Evolutionary conservation across 2,329 filamentous ascomycete species (phyloP).

Genomic region (Cercospora sp.): DNA sequence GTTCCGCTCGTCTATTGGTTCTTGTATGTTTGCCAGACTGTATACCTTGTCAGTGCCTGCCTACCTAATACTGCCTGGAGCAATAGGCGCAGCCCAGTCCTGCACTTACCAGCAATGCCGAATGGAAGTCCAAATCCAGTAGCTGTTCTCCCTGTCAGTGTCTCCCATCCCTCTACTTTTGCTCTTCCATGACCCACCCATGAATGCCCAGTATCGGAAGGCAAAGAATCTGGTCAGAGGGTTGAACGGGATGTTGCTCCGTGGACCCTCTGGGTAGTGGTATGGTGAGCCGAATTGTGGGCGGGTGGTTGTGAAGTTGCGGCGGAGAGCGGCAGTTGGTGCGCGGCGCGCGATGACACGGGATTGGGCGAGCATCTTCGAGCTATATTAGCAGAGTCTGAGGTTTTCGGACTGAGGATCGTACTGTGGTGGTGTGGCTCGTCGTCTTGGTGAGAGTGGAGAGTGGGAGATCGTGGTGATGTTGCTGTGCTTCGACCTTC

Average conservation of each 20-base stretch:
- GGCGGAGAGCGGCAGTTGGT: constrained; percentile 66
- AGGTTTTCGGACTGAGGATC: background rate
- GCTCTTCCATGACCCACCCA: constrained; percentile 54
- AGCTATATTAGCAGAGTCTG: background rate
- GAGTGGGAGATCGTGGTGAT: background rate
- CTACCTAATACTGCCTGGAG: background rate
- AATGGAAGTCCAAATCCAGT: constrained; percentile 62
- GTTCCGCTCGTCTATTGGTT: constrained; percentile 44
- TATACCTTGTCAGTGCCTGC: constrained; percentile 21
- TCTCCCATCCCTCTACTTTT: constrained; percentile 5
- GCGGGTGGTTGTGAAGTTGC: constrained; percentile 91
- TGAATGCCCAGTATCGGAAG: constrained; percentile 79
- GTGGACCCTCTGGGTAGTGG: constrained; percentile 97
- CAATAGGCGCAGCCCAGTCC: background rate
- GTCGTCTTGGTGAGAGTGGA: background rate
- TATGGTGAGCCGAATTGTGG: constrained; percentile 84
- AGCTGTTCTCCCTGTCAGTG: constrained; percentile 50
- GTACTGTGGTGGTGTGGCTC: constrained; percentile 8
- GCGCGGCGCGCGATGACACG: constrained; percentile 57
- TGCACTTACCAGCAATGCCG: constrained; percentile 61
- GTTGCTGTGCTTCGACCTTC: constrained; percentile 1
- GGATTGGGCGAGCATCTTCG: constrained; percentile 36
- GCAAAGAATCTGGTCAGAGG: constrained; percentile 84
- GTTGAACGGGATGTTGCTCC: constrained; percentile 96
- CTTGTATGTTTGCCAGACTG: constrained; percentile 70